Conservation (phyloP, 1,284 basidiomycete species). For the Rhodotorula sp. region DNA sequence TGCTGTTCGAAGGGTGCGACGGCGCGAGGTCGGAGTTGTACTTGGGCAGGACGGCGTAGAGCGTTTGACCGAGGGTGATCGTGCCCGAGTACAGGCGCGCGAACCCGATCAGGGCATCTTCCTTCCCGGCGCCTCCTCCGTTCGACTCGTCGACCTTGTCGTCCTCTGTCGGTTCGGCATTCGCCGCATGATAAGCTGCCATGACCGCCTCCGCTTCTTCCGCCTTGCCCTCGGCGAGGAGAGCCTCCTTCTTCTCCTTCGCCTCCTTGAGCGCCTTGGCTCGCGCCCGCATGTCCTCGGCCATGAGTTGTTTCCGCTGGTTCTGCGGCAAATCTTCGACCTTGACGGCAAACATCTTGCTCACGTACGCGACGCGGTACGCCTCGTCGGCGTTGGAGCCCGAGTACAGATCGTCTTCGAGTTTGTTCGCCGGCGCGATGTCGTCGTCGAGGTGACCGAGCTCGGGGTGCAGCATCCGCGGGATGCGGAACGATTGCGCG, state of each 20-base stretch:
- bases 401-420: slow-evolving; percentile 78
- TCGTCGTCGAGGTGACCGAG: slow-evolving; percentile 51
- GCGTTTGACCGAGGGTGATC: slow-evolving; percentile 63
- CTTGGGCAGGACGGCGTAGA: slow-evolving; percentile 84
- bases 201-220: slow-evolving; percentile 15
- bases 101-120: slow-evolving; percentile 70
- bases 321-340: slow-evolving; percentile 79
- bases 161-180: not conserved
- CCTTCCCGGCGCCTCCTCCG: slow-evolving; percentile 5
- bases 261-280: slow-evolving; percentile 50
- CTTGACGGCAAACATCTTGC: slow-evolving; percentile 96
- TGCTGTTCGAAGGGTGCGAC: slow-evolving; percentile 67
- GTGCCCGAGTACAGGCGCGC: slow-evolving; percentile 90
- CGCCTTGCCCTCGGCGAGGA: slow-evolving; percentile 45
- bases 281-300: slow-evolving; percentile 77
- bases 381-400: slow-evolving; percentile 62
- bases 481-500: slow-evolving; percentile 81
- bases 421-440: slow-evolving; percentile 64
- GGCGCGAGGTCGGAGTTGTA: slow-evolving; percentile 71
- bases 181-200: not conserved
- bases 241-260: slow-evolving; percentile 45
- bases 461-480: slow-evolving; percentile 88
- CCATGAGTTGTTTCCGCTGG: slow-evolving; percentile 72
- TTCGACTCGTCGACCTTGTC: slow-evolving; percentile 1
- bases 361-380: slow-evolving; percentile 81